Conservation (phyloP, 441 rosid species). For the Populus tomentosa region DNA sequence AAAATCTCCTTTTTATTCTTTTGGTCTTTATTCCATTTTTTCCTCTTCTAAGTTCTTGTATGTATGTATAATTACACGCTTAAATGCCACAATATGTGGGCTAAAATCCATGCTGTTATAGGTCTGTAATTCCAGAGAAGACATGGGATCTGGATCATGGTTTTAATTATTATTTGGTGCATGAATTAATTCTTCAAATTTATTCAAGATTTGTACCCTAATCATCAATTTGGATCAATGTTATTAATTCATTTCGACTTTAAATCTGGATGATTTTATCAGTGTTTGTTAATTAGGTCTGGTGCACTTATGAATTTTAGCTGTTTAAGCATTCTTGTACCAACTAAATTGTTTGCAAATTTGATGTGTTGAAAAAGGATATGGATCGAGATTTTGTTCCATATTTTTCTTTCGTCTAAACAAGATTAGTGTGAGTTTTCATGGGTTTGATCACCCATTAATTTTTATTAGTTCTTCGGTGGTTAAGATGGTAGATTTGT, state of each 20-base stretch:
- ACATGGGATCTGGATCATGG: neutral
- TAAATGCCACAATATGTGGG: neutral
- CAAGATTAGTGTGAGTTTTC: neutral
- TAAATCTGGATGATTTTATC: neutral
- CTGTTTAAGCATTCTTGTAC: neutral
- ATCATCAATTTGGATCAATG: too few species aligned
- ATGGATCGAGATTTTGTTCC: neutral
- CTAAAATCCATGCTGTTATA: neutral
- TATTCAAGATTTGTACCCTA: neutral
- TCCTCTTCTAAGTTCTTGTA: neutral
- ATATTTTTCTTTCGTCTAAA: neutral
- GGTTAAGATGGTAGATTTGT: constrained; percentile 9
- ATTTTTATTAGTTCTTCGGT: neutral
- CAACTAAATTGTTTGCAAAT: neutral
- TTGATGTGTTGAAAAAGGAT: neutral
- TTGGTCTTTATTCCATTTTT: neutral
- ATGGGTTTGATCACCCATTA: neutral
- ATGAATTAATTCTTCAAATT: neutral
- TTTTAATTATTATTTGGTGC: neutral
- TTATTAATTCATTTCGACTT: neutral
- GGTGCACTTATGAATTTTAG: neutral
- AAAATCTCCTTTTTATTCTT: neutral
- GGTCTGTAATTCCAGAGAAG: neutral
- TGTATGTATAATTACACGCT: constrained; percentile 10
- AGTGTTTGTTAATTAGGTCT: neutral